Evolutionary conservation across 163 green algal species (phyloP).

Genomic region (Scenedesmus sp.): DNA sequence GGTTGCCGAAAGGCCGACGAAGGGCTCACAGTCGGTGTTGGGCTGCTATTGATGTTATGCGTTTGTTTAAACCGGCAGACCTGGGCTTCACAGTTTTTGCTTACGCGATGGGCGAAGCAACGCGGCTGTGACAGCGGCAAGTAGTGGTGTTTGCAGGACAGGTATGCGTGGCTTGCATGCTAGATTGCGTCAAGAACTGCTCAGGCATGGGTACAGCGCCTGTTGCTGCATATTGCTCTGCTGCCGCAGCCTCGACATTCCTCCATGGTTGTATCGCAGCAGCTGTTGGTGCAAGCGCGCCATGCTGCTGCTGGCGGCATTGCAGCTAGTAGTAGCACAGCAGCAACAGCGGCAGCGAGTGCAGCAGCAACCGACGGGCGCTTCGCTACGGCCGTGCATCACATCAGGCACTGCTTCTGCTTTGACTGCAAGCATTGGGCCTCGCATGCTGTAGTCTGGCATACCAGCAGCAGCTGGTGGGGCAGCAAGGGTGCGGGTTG

Average conservation of each 20-base stretch:
- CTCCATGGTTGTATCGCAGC: background rate
- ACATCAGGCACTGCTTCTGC: background rate
- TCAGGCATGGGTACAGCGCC: background rate
- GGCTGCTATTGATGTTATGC: background rate
- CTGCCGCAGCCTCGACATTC: background rate
- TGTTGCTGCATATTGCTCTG: background rate
- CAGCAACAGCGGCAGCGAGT: background rate
- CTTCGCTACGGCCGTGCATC: background rate
- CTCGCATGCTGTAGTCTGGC: background rate
- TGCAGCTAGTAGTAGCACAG: background rate
- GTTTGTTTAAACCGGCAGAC: background rate
- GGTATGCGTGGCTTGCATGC: background rate
- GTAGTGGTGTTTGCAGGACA: background rate
- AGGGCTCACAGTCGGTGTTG: background rate
- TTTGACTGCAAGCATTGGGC: background rate
- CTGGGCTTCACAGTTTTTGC: background rate
- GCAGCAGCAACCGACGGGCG: background rate
- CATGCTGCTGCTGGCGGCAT: background rate
- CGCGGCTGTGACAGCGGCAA: background rate
- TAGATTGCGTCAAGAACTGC: background rate
- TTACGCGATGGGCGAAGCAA: background rate
- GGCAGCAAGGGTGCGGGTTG: background rate
- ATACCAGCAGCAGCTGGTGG: background rate
- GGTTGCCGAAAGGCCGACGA: background rate
- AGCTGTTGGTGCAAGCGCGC: background rate